Base-by-base conservation (phyloP, 1,284 basidiomycete genomes). In the Ganoderma sinense region DNA sequence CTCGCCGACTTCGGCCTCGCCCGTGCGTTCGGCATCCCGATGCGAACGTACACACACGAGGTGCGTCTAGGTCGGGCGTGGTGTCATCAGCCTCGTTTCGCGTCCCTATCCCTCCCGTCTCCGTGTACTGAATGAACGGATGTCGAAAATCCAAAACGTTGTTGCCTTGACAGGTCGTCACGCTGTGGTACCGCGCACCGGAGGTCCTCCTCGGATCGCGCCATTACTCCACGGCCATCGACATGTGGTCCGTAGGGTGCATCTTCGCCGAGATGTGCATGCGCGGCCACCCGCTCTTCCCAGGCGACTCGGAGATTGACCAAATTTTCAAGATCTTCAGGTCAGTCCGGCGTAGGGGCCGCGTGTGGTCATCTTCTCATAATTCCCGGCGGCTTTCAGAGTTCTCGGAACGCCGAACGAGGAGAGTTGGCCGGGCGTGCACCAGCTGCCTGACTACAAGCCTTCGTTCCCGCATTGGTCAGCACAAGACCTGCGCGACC, bases 301-400 rank as follows among this genome's bases (percentile, higher is more conserved):
- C 97, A 16, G 97, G 98, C 11, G 97, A 99, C 83, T 98, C 97
- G 36, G 97, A 99, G 83, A 99, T 99, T 77, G 97, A 99, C 84
- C 97, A 99, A 84, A 99, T 99, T 76, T 99, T 99, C 89, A 95
- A 97, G 83, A 99, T 99, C 78, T 99, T 99, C 88, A 90, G 94
- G 95, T 95, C 71, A 68, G 87, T 77, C 14, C 7, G 20, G 20
- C n/a, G 11, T 40, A n/a, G 36, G 33, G 23, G 48, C 23, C 23
- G 48, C 51, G 26, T 56, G 6, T 39, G 3, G 16, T 43, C 36
- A 16, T 45, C 39, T 43, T 61, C 23, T 62, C 36, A 11, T 65
- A n/a, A 33, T 11, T 11, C 18, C 40, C 11, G 43, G 36, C 29
- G n/a, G 51, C 31, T 43, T 60, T 31, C 69, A 97, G 96, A 77